phyloP scores from a whole-genome alignment of 192 early-diverging fungal species.

The Backusella mclennaniae region DNA sequence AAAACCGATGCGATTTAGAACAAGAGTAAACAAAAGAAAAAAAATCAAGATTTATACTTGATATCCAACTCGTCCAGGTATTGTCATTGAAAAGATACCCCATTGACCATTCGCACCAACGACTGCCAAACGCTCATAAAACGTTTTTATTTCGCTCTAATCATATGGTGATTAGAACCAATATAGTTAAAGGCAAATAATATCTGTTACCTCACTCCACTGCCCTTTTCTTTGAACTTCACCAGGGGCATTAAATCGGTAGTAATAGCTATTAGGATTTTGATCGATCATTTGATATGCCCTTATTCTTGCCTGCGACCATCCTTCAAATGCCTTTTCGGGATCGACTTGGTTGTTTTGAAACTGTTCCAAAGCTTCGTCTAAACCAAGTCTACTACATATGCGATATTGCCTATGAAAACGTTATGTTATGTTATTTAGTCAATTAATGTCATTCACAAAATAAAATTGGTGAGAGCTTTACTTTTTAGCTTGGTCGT shows the following conservation, averaged over 20 bases:
- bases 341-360: conserved; percentile 72
- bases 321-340: conserved; percentile 88
- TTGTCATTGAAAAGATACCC: conserved; percentile 93
- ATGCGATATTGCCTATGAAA: conserved; percentile 57
- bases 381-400: conserved; percentile 69
- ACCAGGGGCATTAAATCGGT: conserved; percentile 95
- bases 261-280: conserved; percentile 96
- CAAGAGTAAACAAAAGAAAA: neutral
- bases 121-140: conserved; percentile 76
- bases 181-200: neutral
- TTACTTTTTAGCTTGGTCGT: conserved; percentile 66
- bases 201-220: conserved; percentile 67
- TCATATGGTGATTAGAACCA: neutral
- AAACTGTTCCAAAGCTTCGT: conserved; percentile 85
- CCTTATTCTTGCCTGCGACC: conserved; percentile 87
- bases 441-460: neutral
- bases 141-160: conserved; percentile 78
- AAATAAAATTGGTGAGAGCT: neutral
- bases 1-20: neutral
- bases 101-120: conserved; percentile 92
- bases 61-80: conserved; percentile 93
- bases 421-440: neutral
- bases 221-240: conserved; percentile 88
- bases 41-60: conserved; percentile 50
- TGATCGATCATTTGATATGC: conserved; percentile 90